Conservation (phyloP, 2,329 filamentous ascomycete genomes). For the Ustulina deusta region DNA sequence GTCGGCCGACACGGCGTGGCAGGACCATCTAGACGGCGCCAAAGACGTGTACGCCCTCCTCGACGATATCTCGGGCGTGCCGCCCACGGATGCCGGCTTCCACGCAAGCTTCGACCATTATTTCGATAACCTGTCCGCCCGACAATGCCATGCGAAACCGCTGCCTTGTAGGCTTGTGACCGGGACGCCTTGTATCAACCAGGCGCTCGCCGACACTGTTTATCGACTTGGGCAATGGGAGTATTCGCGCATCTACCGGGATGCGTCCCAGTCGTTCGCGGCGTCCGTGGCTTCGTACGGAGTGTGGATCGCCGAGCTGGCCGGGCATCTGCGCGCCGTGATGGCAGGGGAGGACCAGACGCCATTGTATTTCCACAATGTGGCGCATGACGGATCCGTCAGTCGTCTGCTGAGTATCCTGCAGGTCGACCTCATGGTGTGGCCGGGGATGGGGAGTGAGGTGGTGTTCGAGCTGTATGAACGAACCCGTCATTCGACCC, state of each 20-base stretch:
- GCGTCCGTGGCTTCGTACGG: conserved; percentile 73
- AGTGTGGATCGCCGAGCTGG: conserved; percentile 80
- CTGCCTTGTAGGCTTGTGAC: conserved; percentile 73
- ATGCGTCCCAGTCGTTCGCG: conserved; percentile 69
- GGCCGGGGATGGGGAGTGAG: conserved; percentile 86
- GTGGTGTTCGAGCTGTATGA: conserved; percentile 80
- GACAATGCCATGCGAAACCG: conserved; percentile 79
- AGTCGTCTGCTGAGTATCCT: conserved; percentile 75
- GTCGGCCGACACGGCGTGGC: conserved; percentile 66
- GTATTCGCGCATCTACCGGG: conserved; percentile 82
- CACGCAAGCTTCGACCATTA: conserved; percentile 83
- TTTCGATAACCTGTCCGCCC: conserved; percentile 83
- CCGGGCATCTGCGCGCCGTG: conserved; percentile 70
- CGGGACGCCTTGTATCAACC: conserved; percentile 68
- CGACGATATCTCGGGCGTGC: conserved; percentile 76
- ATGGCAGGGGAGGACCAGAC: conserved; percentile 54
- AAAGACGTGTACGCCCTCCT: conserved; percentile 67
- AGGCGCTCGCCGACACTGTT: conserved; percentile 72
- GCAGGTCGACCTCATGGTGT: conserved; percentile 81
- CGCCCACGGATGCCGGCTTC: conserved; percentile 68
- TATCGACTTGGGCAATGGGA: conserved; percentile 85
- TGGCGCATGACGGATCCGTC: conserved; percentile 83
- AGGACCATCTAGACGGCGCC: conserved; percentile 70
- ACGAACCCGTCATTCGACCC: conserved; percentile 15
- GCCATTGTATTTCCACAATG: conserved; percentile 76